phyloP scores from a whole-genome alignment of 768 basidiomycete genomes.

The Pisolithus microcarpus region DNA sequence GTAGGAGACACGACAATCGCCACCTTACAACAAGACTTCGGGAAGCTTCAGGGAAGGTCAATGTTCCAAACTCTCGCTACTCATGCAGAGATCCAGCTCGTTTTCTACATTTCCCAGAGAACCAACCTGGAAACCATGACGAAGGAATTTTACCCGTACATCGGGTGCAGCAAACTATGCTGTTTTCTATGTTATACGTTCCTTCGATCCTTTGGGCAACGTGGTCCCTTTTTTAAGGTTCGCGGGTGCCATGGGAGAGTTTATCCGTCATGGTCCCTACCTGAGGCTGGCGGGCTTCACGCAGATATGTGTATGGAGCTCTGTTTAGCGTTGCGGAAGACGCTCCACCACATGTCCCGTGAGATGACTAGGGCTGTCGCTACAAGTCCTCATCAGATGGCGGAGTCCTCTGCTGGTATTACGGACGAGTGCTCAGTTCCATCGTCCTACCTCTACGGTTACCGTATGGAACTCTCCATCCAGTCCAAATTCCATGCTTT shows the following conservation, averaged over 20 bases:
- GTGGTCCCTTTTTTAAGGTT: neutral
- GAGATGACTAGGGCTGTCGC: neutral
- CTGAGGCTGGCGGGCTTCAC: neutral
- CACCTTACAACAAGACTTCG: neutral
- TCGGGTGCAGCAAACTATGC: constrained; percentile 1
- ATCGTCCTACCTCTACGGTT: neutral
- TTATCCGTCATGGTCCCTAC: neutral
- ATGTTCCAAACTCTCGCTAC: neutral
- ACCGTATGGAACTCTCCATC: neutral
- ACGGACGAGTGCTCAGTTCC: neutral
- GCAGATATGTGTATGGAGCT: neutral
- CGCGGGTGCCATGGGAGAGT: neutral
- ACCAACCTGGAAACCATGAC: neutral
- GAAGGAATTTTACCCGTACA: neutral
- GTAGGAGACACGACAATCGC: neutral
- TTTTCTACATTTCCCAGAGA: neutral
- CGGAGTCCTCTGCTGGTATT: neutral
- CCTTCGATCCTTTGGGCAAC: neutral
- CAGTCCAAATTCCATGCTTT: neutral
- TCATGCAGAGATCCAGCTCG: neutral
- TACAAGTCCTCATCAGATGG: no score
- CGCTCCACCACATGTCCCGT: neutral
- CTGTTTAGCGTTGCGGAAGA: neutral
- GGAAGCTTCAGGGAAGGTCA: neutral
- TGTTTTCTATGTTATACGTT: neutral